phyloP scores from a whole-genome alignment of 352 stramenopile genomes.

The Vaucheria bursata region DNA sequence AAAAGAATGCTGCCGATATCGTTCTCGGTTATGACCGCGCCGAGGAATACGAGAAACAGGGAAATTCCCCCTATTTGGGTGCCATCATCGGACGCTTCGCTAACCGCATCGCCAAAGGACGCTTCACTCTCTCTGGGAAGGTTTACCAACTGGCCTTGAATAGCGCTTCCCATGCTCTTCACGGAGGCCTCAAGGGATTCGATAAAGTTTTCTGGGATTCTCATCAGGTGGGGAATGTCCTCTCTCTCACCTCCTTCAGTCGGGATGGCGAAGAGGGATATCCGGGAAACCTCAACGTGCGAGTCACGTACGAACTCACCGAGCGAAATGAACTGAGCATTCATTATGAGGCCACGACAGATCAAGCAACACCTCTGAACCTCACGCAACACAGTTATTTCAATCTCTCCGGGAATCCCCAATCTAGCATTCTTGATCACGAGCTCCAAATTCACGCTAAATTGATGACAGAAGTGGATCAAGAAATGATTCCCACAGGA shows the following conservation, averaged over 20 bases:
- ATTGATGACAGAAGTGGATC: neutral
- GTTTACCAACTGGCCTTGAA: slow-evolving; percentile 39
- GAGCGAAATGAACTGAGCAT: slow-evolving; percentile 1
- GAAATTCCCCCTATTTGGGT: slow-evolving; percentile 35
- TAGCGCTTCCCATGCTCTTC: slow-evolving; percentile 35
- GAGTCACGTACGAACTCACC: neutral
- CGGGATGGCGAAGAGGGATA: slow-evolving; percentile 15
- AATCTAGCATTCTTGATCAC: slow-evolving; percentile 4
- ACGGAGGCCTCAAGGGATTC: slow-evolving; percentile 36
- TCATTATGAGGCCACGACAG: neutral
- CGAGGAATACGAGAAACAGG: slow-evolving; percentile 5
- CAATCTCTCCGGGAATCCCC: slow-evolving; percentile 6
- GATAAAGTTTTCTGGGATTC: slow-evolving; percentile 22
- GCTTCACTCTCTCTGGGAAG: slow-evolving; percentile 32
- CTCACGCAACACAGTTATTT: slow-evolving; percentile 14
- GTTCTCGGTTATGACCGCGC: neutral
- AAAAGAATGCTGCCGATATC: neutral
- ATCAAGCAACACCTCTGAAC: slow-evolving; percentile 6
- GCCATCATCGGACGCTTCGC: slow-evolving; percentile 26
- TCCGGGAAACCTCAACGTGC: neutral
- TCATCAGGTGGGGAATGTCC: no score
- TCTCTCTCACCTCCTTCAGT: slow-evolving; percentile 14
- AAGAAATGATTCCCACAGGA: slow-evolving; percentile 3
- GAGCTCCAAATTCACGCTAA: neutral
- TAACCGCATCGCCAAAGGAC: slow-evolving; percentile 30